phyloP scores from a whole-genome alignment of 345 rosid species.

The Anastatica hierochuntica region DNA sequence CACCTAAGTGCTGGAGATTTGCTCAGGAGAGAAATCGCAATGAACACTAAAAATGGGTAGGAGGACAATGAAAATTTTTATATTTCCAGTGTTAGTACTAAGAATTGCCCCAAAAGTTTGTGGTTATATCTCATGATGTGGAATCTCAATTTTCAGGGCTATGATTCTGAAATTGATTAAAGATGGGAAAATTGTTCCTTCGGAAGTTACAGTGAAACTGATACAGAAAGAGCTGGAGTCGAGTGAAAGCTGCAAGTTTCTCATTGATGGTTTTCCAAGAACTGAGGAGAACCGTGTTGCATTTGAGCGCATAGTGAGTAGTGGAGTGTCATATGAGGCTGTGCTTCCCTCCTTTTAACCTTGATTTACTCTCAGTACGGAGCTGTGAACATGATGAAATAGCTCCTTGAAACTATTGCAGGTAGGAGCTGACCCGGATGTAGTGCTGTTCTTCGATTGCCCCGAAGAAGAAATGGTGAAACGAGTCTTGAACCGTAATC shows the following conservation, averaged over 20 bases:
- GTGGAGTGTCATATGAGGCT: not conserved
- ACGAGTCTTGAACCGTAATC: conserved; percentile 59
- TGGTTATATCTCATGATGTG: conserved; percentile 5
- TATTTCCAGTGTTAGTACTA: not conserved
- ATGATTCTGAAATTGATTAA: conserved; percentile 53
- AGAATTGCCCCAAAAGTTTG: not conserved
- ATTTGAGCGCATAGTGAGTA: conserved; percentile 62
- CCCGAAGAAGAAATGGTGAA: conserved; percentile 68
- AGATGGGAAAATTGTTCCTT: conserved; percentile 87
- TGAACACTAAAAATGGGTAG: conserved; percentile 63
- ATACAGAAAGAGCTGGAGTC: conserved; percentile 58
- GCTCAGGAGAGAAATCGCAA: conserved; percentile 52
- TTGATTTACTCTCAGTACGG: not conserved
- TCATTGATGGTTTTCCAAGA: conserved; percentile 87
- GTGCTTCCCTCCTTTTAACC: not conserved
- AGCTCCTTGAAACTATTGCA: conserved; percentile 12
- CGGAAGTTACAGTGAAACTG: conserved; percentile 67
- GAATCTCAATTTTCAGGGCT: conserved; percentile 32
- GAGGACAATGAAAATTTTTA: not conserved
- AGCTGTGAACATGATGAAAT: not conserved
- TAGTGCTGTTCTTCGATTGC: conserved; percentile 67
- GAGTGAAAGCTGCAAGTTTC: conserved; percentile 42
- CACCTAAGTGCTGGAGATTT: conserved; percentile 82
- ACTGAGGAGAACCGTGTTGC: conserved; percentile 74
- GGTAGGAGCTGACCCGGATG: conserved; percentile 53